phyloP scores from a whole-genome alignment of 2,329 filamentous ascomycete genomes.

The Septoria petroselini region DNA sequence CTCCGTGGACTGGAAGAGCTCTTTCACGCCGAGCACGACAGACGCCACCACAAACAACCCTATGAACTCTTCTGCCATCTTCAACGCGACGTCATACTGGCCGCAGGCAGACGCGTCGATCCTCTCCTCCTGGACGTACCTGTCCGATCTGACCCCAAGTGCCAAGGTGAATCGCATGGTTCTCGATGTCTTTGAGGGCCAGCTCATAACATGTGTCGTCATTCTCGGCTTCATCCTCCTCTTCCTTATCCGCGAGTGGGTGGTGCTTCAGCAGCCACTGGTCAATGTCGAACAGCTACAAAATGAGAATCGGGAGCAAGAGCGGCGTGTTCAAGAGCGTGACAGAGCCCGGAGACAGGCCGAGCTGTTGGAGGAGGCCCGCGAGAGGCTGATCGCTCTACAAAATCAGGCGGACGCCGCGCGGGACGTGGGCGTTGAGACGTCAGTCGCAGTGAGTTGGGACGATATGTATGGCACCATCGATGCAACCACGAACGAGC shows the following conservation, averaged over 20 bases:
- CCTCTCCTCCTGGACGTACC: conserved; percentile 36
- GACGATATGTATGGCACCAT: conserved; percentile 28
- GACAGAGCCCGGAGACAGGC: conserved; percentile 30
- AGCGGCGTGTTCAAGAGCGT: conserved; percentile 32
- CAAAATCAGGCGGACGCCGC: conserved; percentile 24
- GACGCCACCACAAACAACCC: conserved; percentile 4
- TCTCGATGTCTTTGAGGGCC: conserved; percentile 83
- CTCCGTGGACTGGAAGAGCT: conserved; percentile 6
- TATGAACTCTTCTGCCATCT: too few species aligned
- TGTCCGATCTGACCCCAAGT: conserved; percentile 67
- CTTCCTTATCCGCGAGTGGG: conserved; percentile 94
- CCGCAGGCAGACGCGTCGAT: conserved; percentile 30
- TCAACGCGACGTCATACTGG: conserved; percentile 18
- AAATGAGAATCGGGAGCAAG: conserved; percentile 30
- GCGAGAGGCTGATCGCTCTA: conserved; percentile 28
- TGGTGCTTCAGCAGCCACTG: conserved; percentile 94
- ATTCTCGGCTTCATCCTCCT: conserved; percentile 95
- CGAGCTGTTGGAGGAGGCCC: conserved; percentile 32
- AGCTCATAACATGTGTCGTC: conserved; percentile 86
- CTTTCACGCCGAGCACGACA: conserved; percentile 7
- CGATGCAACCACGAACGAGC: conserved; percentile 28
- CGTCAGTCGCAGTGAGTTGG: conserved; percentile 29
- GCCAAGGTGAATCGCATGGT: conserved; percentile 72
- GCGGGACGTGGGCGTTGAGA: conserved; percentile 14
- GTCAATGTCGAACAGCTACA: conserved; percentile 56